Evolutionary conservation across 2,329 filamentous ascomycete genomes (phyloP).

Genomic region (Alternaria hordeiaustralica): DNA sequence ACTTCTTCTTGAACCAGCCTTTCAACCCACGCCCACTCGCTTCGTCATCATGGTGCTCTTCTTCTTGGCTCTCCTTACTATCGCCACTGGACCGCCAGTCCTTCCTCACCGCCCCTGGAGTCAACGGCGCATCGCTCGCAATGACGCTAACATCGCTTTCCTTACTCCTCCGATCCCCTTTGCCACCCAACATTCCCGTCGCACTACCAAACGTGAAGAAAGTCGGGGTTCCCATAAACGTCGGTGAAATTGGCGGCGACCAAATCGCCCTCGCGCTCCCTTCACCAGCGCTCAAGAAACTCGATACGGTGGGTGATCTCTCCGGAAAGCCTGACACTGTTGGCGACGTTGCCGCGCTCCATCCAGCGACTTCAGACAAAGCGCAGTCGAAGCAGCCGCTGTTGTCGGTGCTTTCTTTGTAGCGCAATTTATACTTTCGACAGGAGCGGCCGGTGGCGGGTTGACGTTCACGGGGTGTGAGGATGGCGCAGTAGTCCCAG

Average conservation of each 20-base stretch:
- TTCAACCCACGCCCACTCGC: background rate
- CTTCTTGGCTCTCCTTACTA: background rate
- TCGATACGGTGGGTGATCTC: background rate
- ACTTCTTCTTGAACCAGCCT: background rate
- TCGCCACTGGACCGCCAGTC: background rate
- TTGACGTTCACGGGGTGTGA: background rate
- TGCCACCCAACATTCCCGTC: background rate
- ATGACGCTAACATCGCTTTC: background rate
- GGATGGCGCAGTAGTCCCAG: constrained; percentile 23
- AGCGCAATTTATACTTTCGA: constrained; percentile 10
- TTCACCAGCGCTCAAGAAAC: background rate
- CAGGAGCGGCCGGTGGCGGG: constrained; percentile 11
- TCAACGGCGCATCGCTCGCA: background rate
- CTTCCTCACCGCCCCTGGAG: background rate
- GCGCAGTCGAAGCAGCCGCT: background rate
- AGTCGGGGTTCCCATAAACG: background rate
- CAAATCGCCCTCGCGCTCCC: background rate
- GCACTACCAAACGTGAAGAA: background rate
- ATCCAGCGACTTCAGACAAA: background rate
- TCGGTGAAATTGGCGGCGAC: background rate
- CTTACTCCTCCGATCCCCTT: background rate
- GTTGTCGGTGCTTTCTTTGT: background rate
- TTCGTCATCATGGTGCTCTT: background rate
- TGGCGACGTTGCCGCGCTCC: background rate
- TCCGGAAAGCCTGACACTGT: background rate